Evolutionary conservation across 257 asterid species (phyloP), one percentile per base, ranked within the genome.

Genomic region (Solanum ahanhuiri): DNA sequence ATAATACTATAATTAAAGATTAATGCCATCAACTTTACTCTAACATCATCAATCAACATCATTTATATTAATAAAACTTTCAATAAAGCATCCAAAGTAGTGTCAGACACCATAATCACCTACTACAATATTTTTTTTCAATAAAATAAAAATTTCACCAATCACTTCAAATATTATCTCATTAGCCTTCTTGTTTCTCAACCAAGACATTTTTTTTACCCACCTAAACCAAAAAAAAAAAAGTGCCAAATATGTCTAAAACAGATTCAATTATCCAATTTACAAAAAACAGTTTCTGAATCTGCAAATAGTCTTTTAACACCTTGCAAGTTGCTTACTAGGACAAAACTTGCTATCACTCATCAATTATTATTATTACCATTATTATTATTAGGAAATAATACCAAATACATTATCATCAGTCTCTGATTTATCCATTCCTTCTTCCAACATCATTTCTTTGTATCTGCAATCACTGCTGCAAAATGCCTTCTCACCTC

Each of bases 401-500:
- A 63, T 85, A 88, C 87, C 89, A 84, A 67, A 89, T 60, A 82
- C 88, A 25, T 60, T 60, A 60, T 87, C 90, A 63, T 89, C 91
- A 45, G 66, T 81, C 63, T 90, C 91, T 73, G 91, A 76, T n/a
- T 85, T 88, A 82, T 85, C 91, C 86, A 83, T 84, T 79, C 75
- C 90, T 39, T 92, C 92, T 60, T 94, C 96, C 76, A 89, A 25
- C 92, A 89, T 89, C 89, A 94, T 93, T 85, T 92, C 93, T 85
- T 87, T 91, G 89, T 88, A 85, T 43, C 98, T 90, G 90, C 96
- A 93, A 0, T 94, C 98, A 85, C 88, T 90, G 92, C 96, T 94
- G 88, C 95, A 94, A 81, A 94, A 93, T 33, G 98, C 98, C 88
- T 91, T 94, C 89, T 94, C 98, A 23, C 97, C 97, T 89, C 97